Conservation (phyloP, 2,329 filamentous ascomycete species). For the Cladosporium sp. region DNA sequence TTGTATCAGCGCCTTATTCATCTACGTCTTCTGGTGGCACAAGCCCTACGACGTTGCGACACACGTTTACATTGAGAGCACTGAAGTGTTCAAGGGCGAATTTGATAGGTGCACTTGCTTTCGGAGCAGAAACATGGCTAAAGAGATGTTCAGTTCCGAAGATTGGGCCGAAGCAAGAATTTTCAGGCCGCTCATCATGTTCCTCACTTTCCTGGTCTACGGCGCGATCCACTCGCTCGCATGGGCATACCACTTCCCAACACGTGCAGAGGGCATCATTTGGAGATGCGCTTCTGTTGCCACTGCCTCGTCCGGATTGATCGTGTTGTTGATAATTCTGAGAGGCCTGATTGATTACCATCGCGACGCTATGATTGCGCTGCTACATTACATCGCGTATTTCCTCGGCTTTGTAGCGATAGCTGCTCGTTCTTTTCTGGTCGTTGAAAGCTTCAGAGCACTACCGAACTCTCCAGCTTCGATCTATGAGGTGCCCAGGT, state of each 20-base stretch:
- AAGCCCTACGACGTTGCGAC: constrained; percentile 30
- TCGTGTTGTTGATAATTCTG: neutral
- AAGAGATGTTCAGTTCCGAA: neutral
- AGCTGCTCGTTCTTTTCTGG: constrained; percentile 22
- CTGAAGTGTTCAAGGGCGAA: neutral
- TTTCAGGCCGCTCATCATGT: neutral
- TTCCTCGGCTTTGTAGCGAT: neutral
- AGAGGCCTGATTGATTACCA: no score
- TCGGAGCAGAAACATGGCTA: neutral
- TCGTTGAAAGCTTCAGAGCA: constrained; percentile 26
- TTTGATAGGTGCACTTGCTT: neutral
- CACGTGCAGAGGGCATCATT: neutral
- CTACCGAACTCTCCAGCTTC: constrained; percentile 24
- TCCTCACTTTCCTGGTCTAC: neutral
- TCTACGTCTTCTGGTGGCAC: constrained; percentile 31
- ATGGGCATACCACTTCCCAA: constrained; percentile 5
- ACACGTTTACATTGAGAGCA: neutral
- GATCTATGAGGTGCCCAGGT: constrained; percentile 18
- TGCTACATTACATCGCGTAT: no score
- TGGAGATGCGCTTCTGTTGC: constrained; percentile 3
- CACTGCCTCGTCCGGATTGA: neutral
- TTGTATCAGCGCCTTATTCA: constrained; percentile 27
- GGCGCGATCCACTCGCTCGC: constrained; percentile 10
- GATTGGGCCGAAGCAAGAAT: neutral
- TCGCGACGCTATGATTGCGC: no score